Base-by-base conservation (phyloP, 257 asterid species). In the Oldenlandia corymbosa region DNA sequence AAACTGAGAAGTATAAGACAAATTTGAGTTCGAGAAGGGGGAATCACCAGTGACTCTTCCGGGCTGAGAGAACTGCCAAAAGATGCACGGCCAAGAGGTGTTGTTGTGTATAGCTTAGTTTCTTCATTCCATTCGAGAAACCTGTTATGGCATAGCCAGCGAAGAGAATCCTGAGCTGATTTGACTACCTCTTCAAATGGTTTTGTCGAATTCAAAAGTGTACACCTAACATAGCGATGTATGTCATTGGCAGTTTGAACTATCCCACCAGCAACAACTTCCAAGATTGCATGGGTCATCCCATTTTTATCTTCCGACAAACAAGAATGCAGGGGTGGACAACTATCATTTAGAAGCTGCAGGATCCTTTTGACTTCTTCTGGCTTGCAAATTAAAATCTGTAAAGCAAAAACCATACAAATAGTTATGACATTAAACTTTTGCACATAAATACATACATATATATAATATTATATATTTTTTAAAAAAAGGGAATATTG, bases 181-280 rank as follows among this genome's bases (percentile, higher is more conserved):
- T 80, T 89, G 64, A 92, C 99, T 71, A 92, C 99, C 80, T 87
- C 90, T 75, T 87, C 99, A 82, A 92, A 92, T 54, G 97, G 96
- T 78, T 81, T 85, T 62, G 89, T 89, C 52, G 99, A 87, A 76
- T 92, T 87, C 76, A 92, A 88, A 82, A 92, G 99, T 51, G 99
- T 92, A 67, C 97, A 92, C 73, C 99, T 80, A 36, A 92, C 97
- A 72, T 92, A 92, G 70, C 97, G 88, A 82, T 92, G 75, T 81
- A 92, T 92, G 62, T 92, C 99, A 68, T 68, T 70, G 60, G 99
- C 95, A 62, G 96, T 89, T 76, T 92, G 99, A 76, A 92, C 99
- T 75, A 92, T 89, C 71, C 99, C 99, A 63, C 99, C 97, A 70
- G 97, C 95, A 71, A 89, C 97, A 71, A 92, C 99, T 81, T 92